A percentile compares a stretch with the other conserved stretches of the same genome.
Conservation (phyloP, 2,329 filamentous ascomycete species). For the Pseudogymnoascus verrucosus region DNA sequence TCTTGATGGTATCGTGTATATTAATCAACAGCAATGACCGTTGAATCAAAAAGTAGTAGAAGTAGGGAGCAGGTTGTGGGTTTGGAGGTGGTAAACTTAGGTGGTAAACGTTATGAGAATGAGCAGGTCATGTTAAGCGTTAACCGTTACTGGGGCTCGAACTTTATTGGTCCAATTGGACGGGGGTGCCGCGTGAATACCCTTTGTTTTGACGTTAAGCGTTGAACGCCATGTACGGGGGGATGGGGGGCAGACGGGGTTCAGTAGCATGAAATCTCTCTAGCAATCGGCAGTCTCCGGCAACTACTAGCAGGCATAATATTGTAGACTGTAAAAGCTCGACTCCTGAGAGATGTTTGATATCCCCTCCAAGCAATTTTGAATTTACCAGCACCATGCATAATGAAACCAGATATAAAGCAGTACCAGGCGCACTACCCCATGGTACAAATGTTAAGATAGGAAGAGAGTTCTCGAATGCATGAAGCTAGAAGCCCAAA, state of each 20-base stretch:
- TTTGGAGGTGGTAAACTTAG: not conserved
- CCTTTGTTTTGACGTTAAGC: not conserved
- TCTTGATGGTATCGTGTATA: not conserved
- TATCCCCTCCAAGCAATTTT: not conserved
- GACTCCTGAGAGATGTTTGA: not conserved
- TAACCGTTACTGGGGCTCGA: not conserved
- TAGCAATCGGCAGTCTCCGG: not conserved
- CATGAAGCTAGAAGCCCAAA: not conserved
- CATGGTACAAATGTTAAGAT: not conserved
- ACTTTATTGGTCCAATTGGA: not conserved
- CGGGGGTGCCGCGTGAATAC: constrained; percentile 1
- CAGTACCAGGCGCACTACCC: not conserved
- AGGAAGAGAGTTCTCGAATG: not conserved
- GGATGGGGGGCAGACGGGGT: not conserved
- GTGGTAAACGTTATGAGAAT: not conserved
- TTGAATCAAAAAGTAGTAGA: not conserved
- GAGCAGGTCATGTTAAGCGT: not conserved
- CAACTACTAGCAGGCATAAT: not conserved
- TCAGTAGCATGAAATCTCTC: not conserved
- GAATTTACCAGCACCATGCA: not conserved
- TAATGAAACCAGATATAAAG: not conserved
- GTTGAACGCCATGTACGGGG: not conserved
- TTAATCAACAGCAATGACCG: not conserved
- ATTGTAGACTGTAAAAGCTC: not conserved
- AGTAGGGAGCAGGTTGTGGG: not conserved